A percentile compares a stretch with the other conserved stretches of the same genome.
phyloP scores from a whole-genome alignment of 768 basidiomycete genomes.

The Termitomyces sp. region DNA sequence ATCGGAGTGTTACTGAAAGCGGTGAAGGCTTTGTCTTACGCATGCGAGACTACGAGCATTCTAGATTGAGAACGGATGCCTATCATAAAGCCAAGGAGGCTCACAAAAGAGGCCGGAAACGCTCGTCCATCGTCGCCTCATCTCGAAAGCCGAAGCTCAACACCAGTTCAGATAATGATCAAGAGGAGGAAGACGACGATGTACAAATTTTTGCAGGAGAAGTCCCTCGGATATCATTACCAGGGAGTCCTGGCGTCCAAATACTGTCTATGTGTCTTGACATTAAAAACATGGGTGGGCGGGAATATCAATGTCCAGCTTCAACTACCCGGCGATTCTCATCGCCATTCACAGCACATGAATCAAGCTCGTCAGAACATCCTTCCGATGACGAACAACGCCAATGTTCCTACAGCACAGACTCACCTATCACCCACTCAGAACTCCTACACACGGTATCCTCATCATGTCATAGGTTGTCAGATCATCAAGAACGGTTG shows the following conservation, averaged over 20 bases:
- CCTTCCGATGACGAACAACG: conserved; percentile 31
- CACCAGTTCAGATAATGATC: conserved; percentile 17
- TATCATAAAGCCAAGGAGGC: conserved; percentile 32
- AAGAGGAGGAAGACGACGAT: conserved; percentile 48
- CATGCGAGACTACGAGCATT: conserved; percentile 68
- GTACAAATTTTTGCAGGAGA: conserved; percentile 51
- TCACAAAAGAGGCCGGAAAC: conserved; percentile 38
- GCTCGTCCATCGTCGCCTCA: conserved; percentile 20
- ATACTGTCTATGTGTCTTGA: conserved; percentile 42
- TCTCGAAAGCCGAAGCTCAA: conserved; percentile 14
- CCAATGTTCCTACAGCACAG: conserved; percentile 5
- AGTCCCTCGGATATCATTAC: conserved; percentile 16
- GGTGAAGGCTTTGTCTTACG: conserved; percentile 65
- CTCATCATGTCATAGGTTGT: not conserved
- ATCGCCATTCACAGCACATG: conserved; percentile 22
- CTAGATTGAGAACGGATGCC: conserved; percentile 35
- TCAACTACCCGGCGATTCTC: conserved; percentile 20
- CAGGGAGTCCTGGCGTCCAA: conserved; percentile 17
- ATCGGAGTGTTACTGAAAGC: conserved; percentile 52
- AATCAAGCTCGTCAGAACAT: conserved; percentile 22
- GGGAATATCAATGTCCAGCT: not conserved
- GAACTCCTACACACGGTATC: not conserved
- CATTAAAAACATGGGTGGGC: conserved; percentile 31
- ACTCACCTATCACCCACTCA: conserved; percentile 1
- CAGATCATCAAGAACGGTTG: not conserved